phyloP scores from a whole-genome alignment of 139 green algal species.

The Chlorella vulgaris region DNA sequence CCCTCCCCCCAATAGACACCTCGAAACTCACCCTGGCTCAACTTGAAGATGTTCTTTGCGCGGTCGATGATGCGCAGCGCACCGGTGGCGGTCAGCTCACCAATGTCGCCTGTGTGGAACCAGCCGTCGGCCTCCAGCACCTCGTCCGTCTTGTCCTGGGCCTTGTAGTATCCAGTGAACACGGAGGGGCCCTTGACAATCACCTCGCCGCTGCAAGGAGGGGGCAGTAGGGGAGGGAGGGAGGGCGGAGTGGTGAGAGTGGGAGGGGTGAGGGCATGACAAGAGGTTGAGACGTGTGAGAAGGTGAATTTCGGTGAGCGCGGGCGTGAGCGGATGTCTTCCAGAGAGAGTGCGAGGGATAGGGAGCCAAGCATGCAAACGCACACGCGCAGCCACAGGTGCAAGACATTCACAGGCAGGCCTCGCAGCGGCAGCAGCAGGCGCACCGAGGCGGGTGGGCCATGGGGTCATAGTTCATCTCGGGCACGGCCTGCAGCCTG shows the following conservation, averaged over 20 bases:
- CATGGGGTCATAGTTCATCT: slow-evolving; percentile 91
- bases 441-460: slow-evolving; percentile 57
- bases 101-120: slow-evolving; percentile 97
- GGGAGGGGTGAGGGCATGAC: background rate
- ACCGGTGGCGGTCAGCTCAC: slow-evolving; percentile 71
- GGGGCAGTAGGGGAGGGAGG: background rate
- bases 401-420: too few species aligned
- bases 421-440: too few species aligned
- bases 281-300: background rate
- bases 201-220: slow-evolving; percentile 58
- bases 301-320: too few species aligned
- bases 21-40: slow-evolving; percentile 82
- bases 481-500: slow-evolving; percentile 87
- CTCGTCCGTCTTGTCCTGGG: slow-evolving; percentile 49
- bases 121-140: slow-evolving; percentile 82
- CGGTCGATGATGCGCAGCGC: slow-evolving; percentile 93
- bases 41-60: slow-evolving; percentile 99
- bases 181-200: slow-evolving; percentile 76
- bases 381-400: too few species aligned
- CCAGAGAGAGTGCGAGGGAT: too few species aligned
- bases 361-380: too few species aligned
- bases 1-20: too few species aligned
- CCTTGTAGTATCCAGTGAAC: slow-evolving; percentile 97
- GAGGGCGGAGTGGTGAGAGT: background rate
- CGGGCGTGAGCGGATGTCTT: too few species aligned